Percentiles rank a stretch among this genome's conserved stretches.
Evolutionary conservation across 2,329 filamentous ascomycete species (phyloP).

Genomic region (Tolypocladium pustulatum): DNA sequence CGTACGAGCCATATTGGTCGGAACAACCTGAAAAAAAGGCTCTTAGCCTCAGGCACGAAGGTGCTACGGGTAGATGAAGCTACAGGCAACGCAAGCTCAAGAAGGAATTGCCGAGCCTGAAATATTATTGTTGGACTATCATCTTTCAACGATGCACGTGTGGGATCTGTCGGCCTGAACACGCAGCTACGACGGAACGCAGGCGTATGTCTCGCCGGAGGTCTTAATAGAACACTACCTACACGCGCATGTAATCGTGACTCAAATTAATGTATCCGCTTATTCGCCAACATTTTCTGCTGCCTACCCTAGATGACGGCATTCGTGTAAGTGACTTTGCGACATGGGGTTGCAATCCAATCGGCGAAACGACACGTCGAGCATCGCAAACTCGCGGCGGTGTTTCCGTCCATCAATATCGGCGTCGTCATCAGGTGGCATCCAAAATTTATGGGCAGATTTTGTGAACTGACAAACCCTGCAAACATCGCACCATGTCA

Average conservation of each 20-base stretch:
- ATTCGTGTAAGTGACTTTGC: not conserved
- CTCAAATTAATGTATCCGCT: not conserved
- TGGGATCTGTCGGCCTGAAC: not conserved
- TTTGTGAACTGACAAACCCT: too few relatives aligned
- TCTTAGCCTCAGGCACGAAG: not conserved
- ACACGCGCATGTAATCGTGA: not conserved
- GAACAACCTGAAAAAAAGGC: not conserved
- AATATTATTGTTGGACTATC: not conserved
- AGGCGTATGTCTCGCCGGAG: not conserved
- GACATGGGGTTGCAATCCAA: not conserved
- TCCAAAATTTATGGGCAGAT: not conserved
- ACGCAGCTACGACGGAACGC: not conserved
- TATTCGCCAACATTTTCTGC: not conserved
- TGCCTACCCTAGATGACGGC: not conserved
- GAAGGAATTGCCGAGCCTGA: not conserved
- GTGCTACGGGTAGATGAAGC: not conserved
- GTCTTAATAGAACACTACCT: not conserved
- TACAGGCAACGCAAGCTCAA: not conserved
- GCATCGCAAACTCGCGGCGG: not conserved
- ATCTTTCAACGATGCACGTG: not conserved
- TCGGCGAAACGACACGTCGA: too few relatives aligned
- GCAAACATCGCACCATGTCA: not conserved
- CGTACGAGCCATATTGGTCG: not conserved
- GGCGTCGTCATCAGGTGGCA: not conserved
- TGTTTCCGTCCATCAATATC: not conserved